Evolutionary conservation across 1,284 basidiomycete species (phyloP), one percentile per base, ranked within the genome.

Genomic region (Thelephora terrestris): DNA sequence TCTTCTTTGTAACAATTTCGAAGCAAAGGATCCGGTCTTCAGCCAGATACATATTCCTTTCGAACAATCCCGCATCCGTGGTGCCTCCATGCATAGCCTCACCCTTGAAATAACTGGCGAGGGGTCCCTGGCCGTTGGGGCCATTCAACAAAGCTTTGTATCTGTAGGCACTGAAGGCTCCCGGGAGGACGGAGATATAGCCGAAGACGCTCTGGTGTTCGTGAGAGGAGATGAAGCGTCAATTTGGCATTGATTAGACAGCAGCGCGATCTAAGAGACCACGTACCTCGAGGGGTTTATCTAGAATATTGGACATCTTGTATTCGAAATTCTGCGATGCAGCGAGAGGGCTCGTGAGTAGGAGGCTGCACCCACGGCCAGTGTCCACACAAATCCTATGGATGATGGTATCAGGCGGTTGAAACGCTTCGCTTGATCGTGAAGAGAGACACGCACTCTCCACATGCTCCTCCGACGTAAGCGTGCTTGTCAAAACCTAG

Each of bases 11-110:
- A 45, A 97, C 91, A 46, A 99, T 90, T 68, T 98, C 95, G 67
- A 96, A 99, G 66, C 94, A 98, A 40, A 96, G 70, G 54, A 98
- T 97, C 60, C 95, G 89, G 70, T 97, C 93, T 61, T 88, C 89
- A 20, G 90, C 90, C 52, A 91, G 78, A 63, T 91, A 91, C 86
- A 91, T 92, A 70, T 93, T 93, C 34, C 87, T 75, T 63, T 91
- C 79, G 56, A 89, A 88, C n/a, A 89, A 67, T 24, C 83, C 83
- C 32, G 85, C 85, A 38, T 68, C 66, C 50, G 69, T 74, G 29
- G 62, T 57, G 16, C 77, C 76, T 21, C 78, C 79, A 56, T 87
- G 89, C 85, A 92, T 85, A n/a, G 78, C 73, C 63, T 95, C 91
- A 35, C 92, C 91, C 64, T 81, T 88, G 72, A 94, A 94, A 69